Evolutionary conservation across 768 basidiomycete genomes (phyloP).

Genomic region (Brasilioporus rufonigricans): DNA sequence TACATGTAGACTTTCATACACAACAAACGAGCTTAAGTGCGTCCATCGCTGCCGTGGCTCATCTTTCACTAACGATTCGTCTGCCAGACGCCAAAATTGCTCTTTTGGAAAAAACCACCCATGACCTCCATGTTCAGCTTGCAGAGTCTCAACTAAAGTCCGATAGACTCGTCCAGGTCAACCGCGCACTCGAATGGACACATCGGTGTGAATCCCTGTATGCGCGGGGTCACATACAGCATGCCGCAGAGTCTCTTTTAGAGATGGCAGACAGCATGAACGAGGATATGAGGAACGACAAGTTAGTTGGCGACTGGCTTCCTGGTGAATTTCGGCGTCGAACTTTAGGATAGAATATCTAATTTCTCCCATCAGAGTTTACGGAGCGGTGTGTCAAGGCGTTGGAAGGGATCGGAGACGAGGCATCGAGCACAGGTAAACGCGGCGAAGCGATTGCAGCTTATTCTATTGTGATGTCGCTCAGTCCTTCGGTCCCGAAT

Average conservation of each 20-base stretch:
- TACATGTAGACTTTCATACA: too few species aligned
- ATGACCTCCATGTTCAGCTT: not conserved
- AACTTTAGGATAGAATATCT: not conserved
- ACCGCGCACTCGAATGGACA: not conserved
- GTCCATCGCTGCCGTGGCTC: too few species aligned
- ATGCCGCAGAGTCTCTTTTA: not conserved
- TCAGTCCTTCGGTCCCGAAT: not conserved
- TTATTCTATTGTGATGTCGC: not conserved
- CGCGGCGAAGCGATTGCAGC: not conserved
- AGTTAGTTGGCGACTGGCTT: not conserved
- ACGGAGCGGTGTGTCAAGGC: not conserved
- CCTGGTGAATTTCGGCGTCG: not conserved
- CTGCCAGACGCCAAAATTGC: not conserved
- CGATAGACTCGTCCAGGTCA: not conserved
- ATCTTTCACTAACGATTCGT: not conserved
- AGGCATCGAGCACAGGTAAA: not conserved
- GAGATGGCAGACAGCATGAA: not conserved
- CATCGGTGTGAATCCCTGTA: not conserved
- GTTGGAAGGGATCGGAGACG: not conserved
- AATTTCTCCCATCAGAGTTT: not conserved
- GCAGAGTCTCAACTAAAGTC: not conserved
- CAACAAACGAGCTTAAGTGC: too few species aligned
- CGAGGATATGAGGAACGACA: not conserved
- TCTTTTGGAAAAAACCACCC: not conserved
- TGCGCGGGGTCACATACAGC: not conserved